Conservation (phyloP, 192 early-diverging fungal species). For the Gryganskiella cystojenkinii region DNA sequence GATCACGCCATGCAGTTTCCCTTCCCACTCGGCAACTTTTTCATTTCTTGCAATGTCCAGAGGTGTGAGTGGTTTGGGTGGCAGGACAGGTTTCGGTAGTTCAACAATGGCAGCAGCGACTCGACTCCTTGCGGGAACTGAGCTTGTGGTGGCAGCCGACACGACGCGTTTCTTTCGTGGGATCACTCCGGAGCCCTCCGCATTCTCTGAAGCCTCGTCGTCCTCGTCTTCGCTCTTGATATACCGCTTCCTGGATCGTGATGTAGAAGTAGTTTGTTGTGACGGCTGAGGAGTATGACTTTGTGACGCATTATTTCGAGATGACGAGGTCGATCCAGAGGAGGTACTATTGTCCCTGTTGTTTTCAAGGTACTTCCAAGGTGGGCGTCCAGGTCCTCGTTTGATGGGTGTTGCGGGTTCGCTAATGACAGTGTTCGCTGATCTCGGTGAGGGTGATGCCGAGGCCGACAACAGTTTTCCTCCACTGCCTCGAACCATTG, state of each 20-base stretch:
- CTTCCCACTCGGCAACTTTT: constrained; percentile 50
- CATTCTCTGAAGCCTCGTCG: not conserved
- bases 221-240: constrained; percentile 31
- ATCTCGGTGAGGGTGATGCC: constrained; percentile 13
- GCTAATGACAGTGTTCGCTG: not conserved
- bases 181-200: constrained; percentile 22
- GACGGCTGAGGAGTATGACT: not conserved
- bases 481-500: constrained; percentile 18
- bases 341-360: constrained; percentile 3
- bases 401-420: not conserved
- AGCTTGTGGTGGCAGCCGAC: constrained; percentile 8
- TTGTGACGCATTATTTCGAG: constrained; percentile 15
- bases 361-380: constrained; percentile 13
- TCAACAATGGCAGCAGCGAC: not conserved
- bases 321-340: not conserved
- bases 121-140: not conserved
- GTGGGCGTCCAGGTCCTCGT: constrained; percentile 47
- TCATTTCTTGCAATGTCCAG: constrained; percentile 54
- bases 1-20: constrained; percentile 57
- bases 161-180: constrained; percentile 25
- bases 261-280: not conserved
- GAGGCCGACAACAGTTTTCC: not conserved
- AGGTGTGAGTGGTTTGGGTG: constrained; percentile 50
- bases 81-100: not conserved
- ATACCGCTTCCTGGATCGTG: constrained; percentile 24